Base-by-base conservation (phyloP, 768 basidiomycete species). In the Hypsizygus marmoreus region DNA sequence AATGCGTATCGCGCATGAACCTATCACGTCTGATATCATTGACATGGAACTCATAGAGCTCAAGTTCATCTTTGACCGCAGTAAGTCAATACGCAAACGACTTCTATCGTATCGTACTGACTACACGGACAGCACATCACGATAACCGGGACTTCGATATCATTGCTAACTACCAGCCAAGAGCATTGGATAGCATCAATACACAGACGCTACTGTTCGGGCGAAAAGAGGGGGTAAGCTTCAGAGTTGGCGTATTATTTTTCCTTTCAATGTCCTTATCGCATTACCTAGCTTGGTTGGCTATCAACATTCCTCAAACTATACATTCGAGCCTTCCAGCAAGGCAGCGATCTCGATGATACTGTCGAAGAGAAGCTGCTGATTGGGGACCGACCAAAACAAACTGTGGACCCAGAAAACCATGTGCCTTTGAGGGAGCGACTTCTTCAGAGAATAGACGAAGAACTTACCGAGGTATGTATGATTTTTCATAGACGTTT, bases 101-200 rank as follows among this genome's bases (percentile, higher is more conserved):
- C 4, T 30, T 47, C 25, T 29, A 29, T 16, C 30, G 39, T 45
- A n/a, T 41, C 17, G 4, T 26, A n/a, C 37, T 38, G 25, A 24
- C 35, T 32, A 28, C 43, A 8, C 24, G 26, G 16, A 40, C 57
- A 88, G 85, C 73, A 45, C 88, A 93, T 52, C 75, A 84, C 44
- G 93, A 95, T 64, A 95, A 95, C 63, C 86, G 93, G 6, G 93
- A 95, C 67, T 85, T 87, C 55, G 73, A 75, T 29, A 82, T 93
- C 36, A 67, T 95, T 19, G 80, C 87, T 6, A 84, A 84, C 61
- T 88, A 90, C 55, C 92, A 95, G 56, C 88, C 89, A 0, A 68
- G 59, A 31, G 64, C 60, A 26, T 70, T 67, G 16, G 60, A 71
- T 8, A 66, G 76, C 4, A 75, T 92, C 44, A 75, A 84, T 52